Conservation (phyloP, 78 protist genomes). For the Creolimax fragrantissima region DNA sequence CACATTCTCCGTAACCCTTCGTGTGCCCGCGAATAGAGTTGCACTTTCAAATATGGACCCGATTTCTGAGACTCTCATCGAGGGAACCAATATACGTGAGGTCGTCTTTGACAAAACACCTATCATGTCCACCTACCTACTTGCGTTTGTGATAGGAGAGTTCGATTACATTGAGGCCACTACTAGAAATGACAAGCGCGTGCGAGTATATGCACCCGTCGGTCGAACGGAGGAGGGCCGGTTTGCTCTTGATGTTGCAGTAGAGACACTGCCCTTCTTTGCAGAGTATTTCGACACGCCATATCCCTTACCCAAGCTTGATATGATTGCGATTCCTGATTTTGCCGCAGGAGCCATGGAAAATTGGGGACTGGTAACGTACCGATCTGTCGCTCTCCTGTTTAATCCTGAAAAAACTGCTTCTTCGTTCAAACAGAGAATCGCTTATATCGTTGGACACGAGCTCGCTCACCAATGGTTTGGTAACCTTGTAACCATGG, state of each 20-base stretch:
- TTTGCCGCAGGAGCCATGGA: conserved; percentile 75
- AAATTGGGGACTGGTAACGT: conserved; percentile 71
- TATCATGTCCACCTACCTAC: conserved; percentile 77
- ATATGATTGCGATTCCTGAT: conserved; percentile 71
- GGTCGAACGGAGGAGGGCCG: conserved; percentile 51
- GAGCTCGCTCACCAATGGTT: conserved; percentile 67
- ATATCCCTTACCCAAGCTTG: conserved; percentile 78
- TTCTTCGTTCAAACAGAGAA: not conserved
- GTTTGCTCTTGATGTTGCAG: conserved; percentile 71
- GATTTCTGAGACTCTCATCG: not conserved
- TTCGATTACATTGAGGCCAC: conserved; percentile 44
- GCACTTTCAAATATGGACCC: conserved; percentile 27
- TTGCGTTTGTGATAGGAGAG: conserved; percentile 79
- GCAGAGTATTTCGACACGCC: conserved; percentile 52
- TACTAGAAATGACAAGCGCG: not conserved
- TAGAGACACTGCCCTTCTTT: conserved; percentile 33
- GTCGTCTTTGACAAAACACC: conserved; percentile 47
- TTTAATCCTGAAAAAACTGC: conserved; percentile 6
- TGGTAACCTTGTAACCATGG: conserved; percentile 95
- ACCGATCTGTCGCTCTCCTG: conserved; percentile 42
- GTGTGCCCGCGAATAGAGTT: not conserved
- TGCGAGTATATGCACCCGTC: conserved; percentile 63
- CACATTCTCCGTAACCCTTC: conserved; percentile 23
- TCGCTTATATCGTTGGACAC: conserved; percentile 62
- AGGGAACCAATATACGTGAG: not conserved